These are phyloP conservation scores for Thuja plicata DNA, from an alignment of 83 land plant species.

Conservation along the genomic window DNA sequence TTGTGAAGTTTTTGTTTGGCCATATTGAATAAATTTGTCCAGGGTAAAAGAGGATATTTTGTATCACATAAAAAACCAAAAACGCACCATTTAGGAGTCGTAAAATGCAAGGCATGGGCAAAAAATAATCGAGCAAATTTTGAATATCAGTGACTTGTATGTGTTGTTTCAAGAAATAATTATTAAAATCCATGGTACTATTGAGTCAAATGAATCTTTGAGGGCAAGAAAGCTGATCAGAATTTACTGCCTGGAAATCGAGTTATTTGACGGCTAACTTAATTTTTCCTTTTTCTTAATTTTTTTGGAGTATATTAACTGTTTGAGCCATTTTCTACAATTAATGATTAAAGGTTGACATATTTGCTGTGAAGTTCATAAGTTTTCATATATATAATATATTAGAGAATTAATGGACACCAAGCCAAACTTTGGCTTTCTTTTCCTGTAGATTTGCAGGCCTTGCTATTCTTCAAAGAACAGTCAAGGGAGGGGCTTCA, in stretches of 20 bases:
- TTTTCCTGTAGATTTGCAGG: background rate
- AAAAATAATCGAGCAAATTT: background rate
- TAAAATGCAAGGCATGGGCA: background rate
- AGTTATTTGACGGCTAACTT: background rate
- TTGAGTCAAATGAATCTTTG: background rate
- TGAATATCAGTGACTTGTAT: background rate
- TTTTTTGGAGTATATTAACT: background rate
- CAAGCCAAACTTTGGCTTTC: background rate
- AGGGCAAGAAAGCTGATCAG: background rate
- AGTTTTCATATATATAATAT: background rate
- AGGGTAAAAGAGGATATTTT: background rate
- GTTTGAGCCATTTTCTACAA: background rate
- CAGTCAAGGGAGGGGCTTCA: background rate
- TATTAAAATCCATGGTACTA: background rate
- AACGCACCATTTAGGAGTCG: background rate
- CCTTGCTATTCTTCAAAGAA: background rate
- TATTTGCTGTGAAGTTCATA: background rate
- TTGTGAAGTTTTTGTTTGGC: background rate
- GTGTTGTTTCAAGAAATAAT: background rate
- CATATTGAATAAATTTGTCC: background rate
- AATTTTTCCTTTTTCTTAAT: background rate
- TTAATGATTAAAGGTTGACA: background rate
- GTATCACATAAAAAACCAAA: background rate
- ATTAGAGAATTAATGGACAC: background rate
- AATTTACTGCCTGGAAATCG: background rate